Conservation (phyloP, 805 yeast species). For the Starmerella tilneyi region DNA sequence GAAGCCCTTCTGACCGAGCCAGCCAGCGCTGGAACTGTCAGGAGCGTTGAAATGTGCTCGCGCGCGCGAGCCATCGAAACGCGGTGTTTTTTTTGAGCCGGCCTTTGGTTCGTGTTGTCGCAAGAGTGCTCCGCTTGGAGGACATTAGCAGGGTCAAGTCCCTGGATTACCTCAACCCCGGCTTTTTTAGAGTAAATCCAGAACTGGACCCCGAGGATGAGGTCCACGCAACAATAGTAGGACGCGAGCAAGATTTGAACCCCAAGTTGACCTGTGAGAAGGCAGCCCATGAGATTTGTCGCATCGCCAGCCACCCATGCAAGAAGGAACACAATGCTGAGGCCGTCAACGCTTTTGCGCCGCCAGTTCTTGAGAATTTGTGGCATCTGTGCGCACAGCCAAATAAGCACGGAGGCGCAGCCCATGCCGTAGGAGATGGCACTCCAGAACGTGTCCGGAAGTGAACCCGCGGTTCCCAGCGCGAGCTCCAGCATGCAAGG, state of each 20-base stretch:
- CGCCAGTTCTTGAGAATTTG: conserved; percentile 53
- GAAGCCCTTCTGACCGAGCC: conserved; percentile 14
- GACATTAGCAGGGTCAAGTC: conserved; percentile 8
- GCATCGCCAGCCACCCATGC: conserved; percentile 61
- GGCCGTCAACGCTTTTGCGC: conserved; percentile 55
- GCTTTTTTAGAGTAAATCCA: conserved; percentile 42
- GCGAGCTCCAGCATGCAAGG: background rate
- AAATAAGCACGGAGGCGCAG: conserved; percentile 41
- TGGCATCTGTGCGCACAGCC: conserved; percentile 69
- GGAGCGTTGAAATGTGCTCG: conserved; percentile 12
- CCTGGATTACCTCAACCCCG: conserved; percentile 7
- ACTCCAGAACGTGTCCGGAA: conserved; percentile 15
- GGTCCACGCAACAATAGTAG: conserved; percentile 66
- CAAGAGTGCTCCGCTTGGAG: no score
- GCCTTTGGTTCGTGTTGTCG: conserved; percentile 16
- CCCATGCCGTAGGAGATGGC: conserved; percentile 22
- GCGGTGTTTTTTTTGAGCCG: background rate
- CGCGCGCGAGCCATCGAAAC: background rate
- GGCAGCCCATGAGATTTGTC: conserved; percentile 55
- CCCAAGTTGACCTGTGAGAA: conserved; percentile 65
- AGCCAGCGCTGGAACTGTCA: conserved; percentile 5
- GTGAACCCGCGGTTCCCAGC: background rate
- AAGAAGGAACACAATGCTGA: conserved; percentile 48
- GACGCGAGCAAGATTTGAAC: conserved; percentile 65
- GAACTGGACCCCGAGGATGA: conserved; percentile 57